Evolutionary conservation across 2,329 filamentous ascomycete species (phyloP), one percentile per base, ranked within the genome.

Genomic region (Penicillium sp.): DNA sequence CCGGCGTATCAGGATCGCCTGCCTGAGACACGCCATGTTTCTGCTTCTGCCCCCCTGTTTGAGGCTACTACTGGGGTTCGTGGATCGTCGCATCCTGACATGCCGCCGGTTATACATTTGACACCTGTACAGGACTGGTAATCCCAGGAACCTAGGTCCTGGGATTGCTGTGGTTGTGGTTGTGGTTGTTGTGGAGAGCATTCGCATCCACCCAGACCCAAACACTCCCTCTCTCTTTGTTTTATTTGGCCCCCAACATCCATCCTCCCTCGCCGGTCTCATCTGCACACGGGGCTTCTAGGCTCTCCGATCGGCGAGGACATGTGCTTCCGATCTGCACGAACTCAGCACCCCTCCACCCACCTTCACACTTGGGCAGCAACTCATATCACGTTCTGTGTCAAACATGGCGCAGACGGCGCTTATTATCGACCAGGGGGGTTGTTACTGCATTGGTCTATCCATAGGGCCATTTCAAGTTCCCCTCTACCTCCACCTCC

Each of bases 11-110:
- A 60, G 51, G 51, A 63, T 65, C 56, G 54, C n/a, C 49, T 42
- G 37, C 29, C 66, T 70, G 67, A 70, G 67, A 70, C 67, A 69
- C 61, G 58, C 59, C 54, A 54, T 63, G 67, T 69, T 69, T 69
- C 65, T 64, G 54, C 15, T 49, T 39, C 49, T 43, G 56, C 57
- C 24, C 21, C 36, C 21, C 20, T 24, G 20, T 39, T 24, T 40
- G 23, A 23, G 56, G 58, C 26, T 43, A 23, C 4, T 24, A 5
- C 18, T 43, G 27, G 23, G 36, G 33, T 21, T 36, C 33, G 33
- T 36, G 33, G 18, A 36, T 36, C 33, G 32, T 43, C 33, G 40
- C 15, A 5, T 23, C 24, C 27, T 36, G 43, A 24, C 26, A 33
- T 33, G 17, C 15, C 33, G 33, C 15, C 33, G 33, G 33, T 36